Base-by-base conservation (phyloP, 2,329 filamentous ascomycete species). In the Neurospora sp. region DNA sequence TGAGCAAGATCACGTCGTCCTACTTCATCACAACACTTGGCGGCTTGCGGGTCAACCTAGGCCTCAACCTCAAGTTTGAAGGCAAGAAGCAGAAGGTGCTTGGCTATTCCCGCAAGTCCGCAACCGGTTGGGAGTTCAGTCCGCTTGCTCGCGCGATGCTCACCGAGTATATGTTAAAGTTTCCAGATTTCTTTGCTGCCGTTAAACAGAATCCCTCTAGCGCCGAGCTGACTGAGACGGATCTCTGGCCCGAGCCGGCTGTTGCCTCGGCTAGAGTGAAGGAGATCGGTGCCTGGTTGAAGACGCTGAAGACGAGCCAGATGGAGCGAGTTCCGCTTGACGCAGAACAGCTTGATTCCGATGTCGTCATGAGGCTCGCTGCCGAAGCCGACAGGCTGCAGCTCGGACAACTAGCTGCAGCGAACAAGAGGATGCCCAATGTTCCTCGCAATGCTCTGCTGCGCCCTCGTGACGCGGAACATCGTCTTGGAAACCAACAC, bases 321-420 rank as follows among this genome's bases (percentile, higher is more conserved):
- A 96, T 99, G 74, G 95, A 98, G 80, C 90, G 90, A 73, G 96
- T 99, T n/a, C 95, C 96, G 28, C 86, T 99, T 15, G 96, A 99
- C 76, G 96, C 96, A 1, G 92, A 97, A 78, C 96, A 99, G 79
- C 89, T 99, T 4, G 96, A 99, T 79, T 97, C 93, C 0, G 91
- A 93, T 71, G 88, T 93, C 15, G 96, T 98, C 72, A 90, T 89
- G 83, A 82, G 88, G 68, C 91, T 99, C 70, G 93, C 97, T 75
- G 81, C 85, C 69, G 89, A 90, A 57, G 92, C 93, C 2, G 92
- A 97, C 75, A 73, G 70, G 3, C 76, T 78, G 67, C 80, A 85
- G 68, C 80, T 87, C 37, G 82, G 85, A 71, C 81, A 83, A 57
- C 82, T 83, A 33, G 85, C 84, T 15, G 80, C 85, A 17, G 85